Conservation (phyloP, 1,284 basidiomycete species). For the Rhizoctonia solani region DNA sequence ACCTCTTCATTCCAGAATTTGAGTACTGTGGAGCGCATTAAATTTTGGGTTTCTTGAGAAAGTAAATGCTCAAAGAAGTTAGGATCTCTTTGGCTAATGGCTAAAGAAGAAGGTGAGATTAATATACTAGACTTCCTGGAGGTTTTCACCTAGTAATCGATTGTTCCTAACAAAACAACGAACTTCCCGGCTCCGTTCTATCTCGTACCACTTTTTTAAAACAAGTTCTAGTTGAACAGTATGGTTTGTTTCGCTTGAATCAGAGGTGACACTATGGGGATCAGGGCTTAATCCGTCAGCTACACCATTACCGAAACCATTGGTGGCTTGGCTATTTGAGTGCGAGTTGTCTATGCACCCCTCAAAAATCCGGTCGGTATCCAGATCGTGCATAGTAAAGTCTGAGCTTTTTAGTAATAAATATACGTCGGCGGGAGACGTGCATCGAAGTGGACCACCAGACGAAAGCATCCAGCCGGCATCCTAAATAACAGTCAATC, state of each 20-base stretch:
- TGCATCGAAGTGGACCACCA: constrained; percentile 85
- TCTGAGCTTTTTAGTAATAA: constrained; percentile 92
- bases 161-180: constrained; percentile 73
- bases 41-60: constrained; percentile 57
- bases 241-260: not conserved
- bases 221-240: constrained; percentile 80
- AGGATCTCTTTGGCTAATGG: constrained; percentile 85
- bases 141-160: constrained; percentile 8
- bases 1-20: constrained; percentile 74
- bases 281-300: not conserved
- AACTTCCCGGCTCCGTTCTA: constrained; percentile 83
- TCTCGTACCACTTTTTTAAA: constrained; percentile 86
- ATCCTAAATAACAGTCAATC: constrained; percentile 58
- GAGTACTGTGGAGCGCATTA: constrained; percentile 59
- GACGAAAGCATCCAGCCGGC: constrained; percentile 90
- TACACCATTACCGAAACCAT: constrained; percentile 16
- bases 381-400: constrained; percentile 83
- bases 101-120: constrained; percentile 48
- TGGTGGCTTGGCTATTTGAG: constrained; percentile 23
- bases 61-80: constrained; percentile 90
- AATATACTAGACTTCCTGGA: not conserved
- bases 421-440: constrained; percentile 87
- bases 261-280: not conserved
- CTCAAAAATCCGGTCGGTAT: constrained; percentile 62
- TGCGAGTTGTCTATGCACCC: constrained; percentile 51